These are phyloP conservation scores for Lagenaria siceraria DNA, from an alignment of 306 rosid species.

Conservation along the genomic window DNA sequence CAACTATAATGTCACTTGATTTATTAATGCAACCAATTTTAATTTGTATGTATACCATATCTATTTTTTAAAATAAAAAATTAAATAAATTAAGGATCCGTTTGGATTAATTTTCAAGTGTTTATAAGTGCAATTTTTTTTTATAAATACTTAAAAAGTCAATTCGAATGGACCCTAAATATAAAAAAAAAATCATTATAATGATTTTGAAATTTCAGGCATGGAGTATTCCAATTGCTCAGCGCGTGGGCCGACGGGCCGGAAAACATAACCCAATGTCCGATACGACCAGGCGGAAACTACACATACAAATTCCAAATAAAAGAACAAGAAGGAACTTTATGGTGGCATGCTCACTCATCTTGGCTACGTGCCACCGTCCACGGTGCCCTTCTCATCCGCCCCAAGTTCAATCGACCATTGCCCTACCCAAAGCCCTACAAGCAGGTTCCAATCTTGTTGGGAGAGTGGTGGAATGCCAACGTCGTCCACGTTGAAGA, in stretches of 20 bases:
- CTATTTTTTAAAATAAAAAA: too few species aligned
- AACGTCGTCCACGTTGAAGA: conserved; percentile 32
- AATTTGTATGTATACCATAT: too few species aligned
- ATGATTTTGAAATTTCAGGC: conserved; percentile 25
- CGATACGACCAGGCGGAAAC: conserved; percentile 28
- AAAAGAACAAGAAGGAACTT: conserved; percentile 59
- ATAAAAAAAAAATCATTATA: too few species aligned
- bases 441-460: conserved; percentile 34
- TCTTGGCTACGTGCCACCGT: conserved; percentile 52
- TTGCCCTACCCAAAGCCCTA: conserved; percentile 33
- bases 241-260: conserved; percentile 78
- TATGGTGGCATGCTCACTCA: conserved; percentile 70
- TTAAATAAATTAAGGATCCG: too few species aligned
- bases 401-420: conserved; percentile 13
- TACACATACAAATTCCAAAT: conserved; percentile 40
- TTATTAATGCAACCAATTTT: too few species aligned
- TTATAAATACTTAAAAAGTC: too few species aligned
- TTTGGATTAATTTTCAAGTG: too few species aligned
- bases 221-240: conserved; percentile 41
- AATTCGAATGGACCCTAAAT: too few species aligned
- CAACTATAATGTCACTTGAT: too few species aligned
- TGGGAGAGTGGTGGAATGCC: conserved; percentile 73
- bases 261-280: conserved; percentile 51
- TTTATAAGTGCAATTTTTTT: too few species aligned
- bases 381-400: conserved; percentile 48